These are phyloP conservation scores for Passalora sequoiae DNA, from an alignment of 2,329 filamentous ascomycete species.

Conservation along the genomic window DNA sequence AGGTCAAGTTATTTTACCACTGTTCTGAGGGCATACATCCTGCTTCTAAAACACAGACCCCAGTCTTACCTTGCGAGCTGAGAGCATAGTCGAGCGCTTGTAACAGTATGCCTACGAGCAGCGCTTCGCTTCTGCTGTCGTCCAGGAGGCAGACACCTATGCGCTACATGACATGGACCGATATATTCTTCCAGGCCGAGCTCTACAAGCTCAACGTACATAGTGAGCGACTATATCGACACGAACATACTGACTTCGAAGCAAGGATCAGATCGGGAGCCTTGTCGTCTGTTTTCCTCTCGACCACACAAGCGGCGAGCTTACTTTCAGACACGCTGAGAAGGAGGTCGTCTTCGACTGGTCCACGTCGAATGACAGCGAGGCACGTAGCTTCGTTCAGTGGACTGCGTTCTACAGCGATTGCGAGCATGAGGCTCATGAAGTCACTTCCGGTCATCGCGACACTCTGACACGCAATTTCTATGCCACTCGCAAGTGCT, in stretches of 20 bases:
- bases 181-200: constrained; percentile 51
- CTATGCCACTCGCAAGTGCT: too few species aligned
- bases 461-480: constrained; percentile 59
- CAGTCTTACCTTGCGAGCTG: too few species aligned
- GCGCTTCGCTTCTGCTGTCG: too few species aligned
- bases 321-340: constrained; percentile 41
- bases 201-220: constrained; percentile 53
- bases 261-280: constrained; percentile 14
- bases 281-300: constrained; percentile 19
- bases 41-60: too few species aligned
- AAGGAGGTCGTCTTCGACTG: constrained; percentile 41
- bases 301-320: constrained; percentile 33
- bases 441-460: constrained; percentile 49
- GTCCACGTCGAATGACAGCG: constrained; percentile 21
- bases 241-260: constrained; percentile 21
- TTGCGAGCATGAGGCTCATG: constrained; percentile 50
- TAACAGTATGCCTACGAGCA: too few species aligned
- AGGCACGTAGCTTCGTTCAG: constrained; percentile 22
- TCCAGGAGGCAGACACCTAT: too few species aligned
- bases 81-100: too few species aligned
- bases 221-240: constrained; percentile 17
- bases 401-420: constrained; percentile 54
- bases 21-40: too few species aligned
- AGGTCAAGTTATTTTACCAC: too few species aligned
- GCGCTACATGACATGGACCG: too few species aligned